These are phyloP conservation scores for Cercospora citrullina DNA, from an alignment of 2,329 filamentous ascomycete species.

Conservation along the genomic window DNA sequence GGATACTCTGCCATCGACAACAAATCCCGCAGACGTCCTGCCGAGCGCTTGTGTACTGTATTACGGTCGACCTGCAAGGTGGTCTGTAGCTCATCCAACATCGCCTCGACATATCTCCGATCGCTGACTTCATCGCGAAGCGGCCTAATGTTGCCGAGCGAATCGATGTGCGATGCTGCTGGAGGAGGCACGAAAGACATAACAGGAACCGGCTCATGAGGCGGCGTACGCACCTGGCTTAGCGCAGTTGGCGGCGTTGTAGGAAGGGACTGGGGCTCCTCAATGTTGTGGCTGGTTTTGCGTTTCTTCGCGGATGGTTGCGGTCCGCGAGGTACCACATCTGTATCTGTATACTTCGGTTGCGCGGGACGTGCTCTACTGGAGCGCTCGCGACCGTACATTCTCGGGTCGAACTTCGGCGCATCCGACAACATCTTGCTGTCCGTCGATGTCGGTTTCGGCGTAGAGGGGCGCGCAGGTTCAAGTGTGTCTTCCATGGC, in stretches of 20 bases:
- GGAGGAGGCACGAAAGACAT: slow-evolving; percentile 5
- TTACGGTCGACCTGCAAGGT: background rate
- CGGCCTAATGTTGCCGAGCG: slow-evolving; percentile 2
- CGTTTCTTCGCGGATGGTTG: slow-evolving; percentile 7
- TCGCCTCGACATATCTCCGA: slow-evolving; percentile 10
- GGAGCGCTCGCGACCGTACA: slow-evolving; percentile 15
- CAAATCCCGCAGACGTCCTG: slow-evolving; percentile 30
- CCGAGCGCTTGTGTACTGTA: slow-evolving; percentile 23
- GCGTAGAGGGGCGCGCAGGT: background rate
- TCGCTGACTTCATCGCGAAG: slow-evolving; percentile 13
- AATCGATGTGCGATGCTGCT: background rate
- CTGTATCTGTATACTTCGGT: background rate
- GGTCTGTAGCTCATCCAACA: slow-evolving; percentile 5
- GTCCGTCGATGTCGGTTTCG: background rate
- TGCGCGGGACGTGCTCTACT: background rate
- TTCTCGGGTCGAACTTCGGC: slow-evolving; percentile 1
- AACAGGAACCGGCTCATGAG: background rate
- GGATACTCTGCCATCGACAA: slow-evolving; percentile 31
- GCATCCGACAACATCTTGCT: background rate
- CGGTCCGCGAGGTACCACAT: background rate
- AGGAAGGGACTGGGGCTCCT: background rate
- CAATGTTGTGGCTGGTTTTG: background rate
- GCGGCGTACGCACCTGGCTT: slow-evolving; percentile 4
- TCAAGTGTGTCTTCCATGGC: background rate
- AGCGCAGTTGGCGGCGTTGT: background rate